Evolutionary conservation across 129 eudicot species (phyloP).

Genomic region (Pittosporum tobira): DNA sequence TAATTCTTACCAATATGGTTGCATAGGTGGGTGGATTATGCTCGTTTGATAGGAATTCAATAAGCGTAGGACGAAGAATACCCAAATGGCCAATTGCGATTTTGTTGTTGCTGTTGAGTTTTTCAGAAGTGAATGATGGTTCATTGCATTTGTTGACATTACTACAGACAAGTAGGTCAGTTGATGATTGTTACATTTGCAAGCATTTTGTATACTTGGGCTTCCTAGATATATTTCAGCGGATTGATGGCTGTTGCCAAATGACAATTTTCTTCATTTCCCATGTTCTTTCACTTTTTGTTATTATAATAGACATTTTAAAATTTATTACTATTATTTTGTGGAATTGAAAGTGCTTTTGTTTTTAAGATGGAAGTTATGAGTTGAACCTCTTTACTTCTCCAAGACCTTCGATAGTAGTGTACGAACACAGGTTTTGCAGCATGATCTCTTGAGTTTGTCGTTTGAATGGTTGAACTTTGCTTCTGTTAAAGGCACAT

Average conservation of each 20-base stretch:
- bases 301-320: too few relatives aligned
- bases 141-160: conserved; percentile 17
- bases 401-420: too few relatives aligned
- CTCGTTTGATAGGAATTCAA: conserved; percentile 83
- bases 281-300: background rate
- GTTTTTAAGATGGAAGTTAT: too few relatives aligned
- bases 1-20: conserved; percentile 2
- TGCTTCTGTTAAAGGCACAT: too few relatives aligned
- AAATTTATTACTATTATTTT: too few relatives aligned
- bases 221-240: background rate
- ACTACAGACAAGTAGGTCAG: conserved; percentile 12
- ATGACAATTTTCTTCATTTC: background rate
- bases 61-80: conserved; percentile 59
- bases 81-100: conserved; percentile 15
- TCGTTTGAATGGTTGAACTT: too few relatives aligned
- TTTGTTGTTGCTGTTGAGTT: background rate
- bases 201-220: conserved; percentile 8
- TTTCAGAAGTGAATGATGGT: background rate
- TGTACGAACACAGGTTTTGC: too few relatives aligned
- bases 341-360: too few relatives aligned
- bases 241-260: conserved; percentile 3
- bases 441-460: too few relatives aligned
- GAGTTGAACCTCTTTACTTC: too few relatives aligned
- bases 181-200: conserved; percentile 5
- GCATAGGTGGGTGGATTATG: conserved; percentile 95